Evolutionary conservation across 306 rosid species (phyloP), one percentile per base, ranked within the genome.

Genomic region (Elaeagnus macrophylla): DNA sequence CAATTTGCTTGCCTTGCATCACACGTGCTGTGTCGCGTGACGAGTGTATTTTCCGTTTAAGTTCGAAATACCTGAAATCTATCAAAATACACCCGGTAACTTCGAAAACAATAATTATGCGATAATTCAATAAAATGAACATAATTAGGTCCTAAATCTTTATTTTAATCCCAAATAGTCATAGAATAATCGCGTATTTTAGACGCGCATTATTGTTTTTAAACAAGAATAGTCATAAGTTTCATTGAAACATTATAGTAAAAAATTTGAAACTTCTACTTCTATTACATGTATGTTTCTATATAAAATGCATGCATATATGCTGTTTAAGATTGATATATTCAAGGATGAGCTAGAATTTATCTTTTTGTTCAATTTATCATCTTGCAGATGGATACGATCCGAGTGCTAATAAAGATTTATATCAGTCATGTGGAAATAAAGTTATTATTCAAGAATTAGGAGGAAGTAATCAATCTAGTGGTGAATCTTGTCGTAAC

Each of bases 371-470:
- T 64, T 51, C 45, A 54, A 25, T 44, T 69, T 40, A 60, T 64
- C 58, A 39, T 57, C 64, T 48, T 60, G 51, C 82, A 85, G 94
- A 59, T 67, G 46, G 69, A 55, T 67, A 62, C 57, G 66, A 65
- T 63, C 64, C 61, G 58, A 62, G 67, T 13, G 57, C 50, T 50
- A 65, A 60, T 72, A 75, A 54, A 65, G 39, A 48, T 70, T 53
- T 50, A 17, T 63, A 60, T 56, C 65, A 5, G 65, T 54, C 63
- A 49, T 54, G 52, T 37, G 59, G 68, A 66, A 71, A 71, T 63
- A 60, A 53, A 37, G 66, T 3, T 53, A 66, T 76, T 18, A 75
- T 66, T 67, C 67, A 63, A 39, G 71, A 63, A 65, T 76, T 54
- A 59, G 59, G 58, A 61, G 79, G 69, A 48, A 57, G 63, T 57